Evolutionary conservation across 2,329 filamentous ascomycete genomes (phyloP), one percentile per base, ranked within the genome.

Genomic region (Podosphaera fusca): DNA sequence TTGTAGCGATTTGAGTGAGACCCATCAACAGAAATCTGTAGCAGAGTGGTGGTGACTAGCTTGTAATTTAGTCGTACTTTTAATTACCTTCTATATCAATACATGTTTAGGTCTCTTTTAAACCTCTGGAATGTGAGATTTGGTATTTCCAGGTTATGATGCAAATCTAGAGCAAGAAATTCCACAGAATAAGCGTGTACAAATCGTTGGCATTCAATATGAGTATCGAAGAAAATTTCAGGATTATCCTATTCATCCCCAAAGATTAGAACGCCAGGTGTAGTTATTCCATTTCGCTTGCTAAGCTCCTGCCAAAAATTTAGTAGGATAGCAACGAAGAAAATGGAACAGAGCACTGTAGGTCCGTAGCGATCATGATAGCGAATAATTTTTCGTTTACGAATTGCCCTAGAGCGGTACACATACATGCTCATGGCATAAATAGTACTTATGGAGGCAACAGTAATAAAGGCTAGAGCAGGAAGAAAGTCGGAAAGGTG

Each of bases 311-410:
- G 82, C 3, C 71, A 84, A 73, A 95, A 94, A 69, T 92, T 94
- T 33, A 94, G 67, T 3, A 76, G 72, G 9, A 95, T 80, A 2
- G 88, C 86, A 0, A 76, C 71, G 47, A 95, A 77, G 56, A 96
- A 69, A 2, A 85, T 78, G 7, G 75, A 65, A 63, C 88, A 94
- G 36, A 98, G 75, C 30, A 81, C 71, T 3, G 77, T 88, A 0
- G 92, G 90, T 0, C 92, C 92, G 75, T 82, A 85, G 63, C 80
- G 82, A 69, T 98, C 92, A 68, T 96, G 92, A 70, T 92, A 98
- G 64, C 81, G 84, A 46, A 90, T 87, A n/a, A 85, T 87, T 61
- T 82, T 81, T 56, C 90, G 77, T 63, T 83, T 82, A 62, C 87
- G 79, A 66, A 96, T 96, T 60, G 87, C 87, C 60, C 79, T 75